phyloP scores from a whole-genome alignment of 305 asterid species.

The Rubia occidens region DNA sequence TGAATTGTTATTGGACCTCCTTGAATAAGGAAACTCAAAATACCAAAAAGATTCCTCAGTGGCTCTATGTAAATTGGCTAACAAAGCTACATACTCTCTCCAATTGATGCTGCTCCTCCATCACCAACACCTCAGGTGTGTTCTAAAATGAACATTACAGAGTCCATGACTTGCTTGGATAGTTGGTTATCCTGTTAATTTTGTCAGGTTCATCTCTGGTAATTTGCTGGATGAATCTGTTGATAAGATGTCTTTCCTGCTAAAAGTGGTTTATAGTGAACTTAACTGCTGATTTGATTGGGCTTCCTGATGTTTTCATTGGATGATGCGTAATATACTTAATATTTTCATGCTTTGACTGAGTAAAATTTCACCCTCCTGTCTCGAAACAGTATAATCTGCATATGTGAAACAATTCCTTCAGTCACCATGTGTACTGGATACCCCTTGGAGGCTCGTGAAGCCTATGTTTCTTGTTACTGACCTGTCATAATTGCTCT shows the following conservation, averaged over 20 bases:
- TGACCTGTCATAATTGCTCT: neutral
- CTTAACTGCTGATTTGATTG: neutral
- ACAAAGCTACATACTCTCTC: slow-evolving; percentile 76
- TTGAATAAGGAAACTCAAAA: slow-evolving; percentile 55
- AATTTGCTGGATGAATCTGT: neutral
- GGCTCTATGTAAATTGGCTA: slow-evolving; percentile 75
- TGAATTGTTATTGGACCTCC: slow-evolving; percentile 75
- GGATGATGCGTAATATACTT: neutral
- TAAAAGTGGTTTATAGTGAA: neutral
- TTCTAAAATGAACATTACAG: neutral
- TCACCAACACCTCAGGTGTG: slow-evolving; percentile 87
- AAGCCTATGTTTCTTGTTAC: neutral
- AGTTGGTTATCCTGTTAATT: neutral
- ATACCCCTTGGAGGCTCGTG: neutral
- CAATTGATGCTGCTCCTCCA: slow-evolving; percentile 94
- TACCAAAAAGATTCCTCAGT: slow-evolving; percentile 70
- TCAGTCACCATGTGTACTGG: neutral
- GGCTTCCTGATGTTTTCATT: neutral
- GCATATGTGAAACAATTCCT: neutral
- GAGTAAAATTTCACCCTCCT: neutral
- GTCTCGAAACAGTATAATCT: neutral
- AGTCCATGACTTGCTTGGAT: neutral
- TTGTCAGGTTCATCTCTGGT: neutral
- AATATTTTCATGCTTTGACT: neutral
- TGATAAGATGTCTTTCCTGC: neutral